Evolutionary conservation across 176 grass and related monocot species (phyloP), one percentile per base, ranked within the genome.

Genomic region (Zoysia pacifica): DNA sequence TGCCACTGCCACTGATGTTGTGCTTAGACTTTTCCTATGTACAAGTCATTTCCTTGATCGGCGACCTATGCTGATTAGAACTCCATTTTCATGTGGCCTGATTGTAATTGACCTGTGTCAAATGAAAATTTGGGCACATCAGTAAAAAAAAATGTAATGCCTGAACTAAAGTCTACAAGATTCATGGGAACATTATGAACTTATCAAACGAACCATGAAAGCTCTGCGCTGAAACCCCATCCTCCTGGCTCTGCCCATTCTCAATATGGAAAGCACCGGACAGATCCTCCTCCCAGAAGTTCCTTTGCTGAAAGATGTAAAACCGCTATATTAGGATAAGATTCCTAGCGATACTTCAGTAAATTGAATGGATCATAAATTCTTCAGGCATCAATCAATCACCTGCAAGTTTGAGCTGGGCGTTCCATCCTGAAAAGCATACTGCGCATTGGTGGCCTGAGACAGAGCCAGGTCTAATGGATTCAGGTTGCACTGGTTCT

Each of bases 221-320:
- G 82, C 75, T 91, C 72, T 80, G 85, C 18, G 86, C 82, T 42
- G 90, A 89, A 47, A 77, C 70, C 43, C 59, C 82, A 3, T 81
- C 77, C 58, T 81, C 86, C 56, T 87, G 86, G 59, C 62, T 79
- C 41, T 89, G 89, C 4, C 76, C 84, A 10, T 88, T 84, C 16
- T 93, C 86, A 5, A 99, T 82, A 19, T 83, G 96, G 83, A 93
- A 76, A 12, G 87, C 88, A 40, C 59, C 91, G 40, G 87, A 86
- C 4, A 99, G 88, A 83, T 99, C 88, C 39, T 88, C 90, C 78
- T 99, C 96, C 96, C 96, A 99, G 66, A 88, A 89, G 66, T 85
- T 85, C 56, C 90, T 93, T 68, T 92, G 88, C 96, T 95, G 86
- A 76, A 80, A 83, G 6, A 71, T 36, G 40, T 48, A 64, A 11